Evolutionary conservation across 2,329 filamentous ascomycete species (phyloP), one percentile per base, ranked within the genome.

Genomic region (Alternaria alternata): DNA sequence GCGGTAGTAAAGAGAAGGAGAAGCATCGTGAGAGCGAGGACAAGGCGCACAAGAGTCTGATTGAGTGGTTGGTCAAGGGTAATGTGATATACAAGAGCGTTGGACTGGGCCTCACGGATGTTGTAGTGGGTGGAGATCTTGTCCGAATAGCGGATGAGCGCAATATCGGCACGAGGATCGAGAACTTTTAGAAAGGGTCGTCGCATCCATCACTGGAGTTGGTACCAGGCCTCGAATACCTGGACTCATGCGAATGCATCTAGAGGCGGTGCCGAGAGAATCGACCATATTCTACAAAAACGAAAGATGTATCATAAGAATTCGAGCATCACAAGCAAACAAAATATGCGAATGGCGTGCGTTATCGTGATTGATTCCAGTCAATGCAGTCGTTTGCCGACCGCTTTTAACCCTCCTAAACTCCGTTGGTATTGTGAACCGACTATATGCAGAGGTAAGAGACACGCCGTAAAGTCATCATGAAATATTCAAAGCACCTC

Each of bases 1-100:
- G 85, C 7, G 93, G 88, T 61, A 66, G 28, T 59, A 67, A 66
- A 9, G 68, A 67, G 18, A 73, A 73, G 38, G 65, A 57, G 4
- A 66, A 68, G 20, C 54, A 70, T 24, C 57, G 64, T 26, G 63
- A 71, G 6, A 61, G 59, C 1, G 68, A 72, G 18, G 63, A 79
- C 4, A 76, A 78, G 49, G 78, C 75, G 7, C 74, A 79, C 43
- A 70, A 74, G 28, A 74, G 74, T 9, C 54, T 90, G 64, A 79
- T 80, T 41, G 84, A 88, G 36, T 91, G 88, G 87, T 70, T 90
- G 51, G 82, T 85, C 61, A 81, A 80, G 47, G 89, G 89, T 0
- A 88, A 90, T 72, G 85, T 91, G 0, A 86, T 91, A 34, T 91
- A 89, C 71, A 91, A 91, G 82, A 86, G 86, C 65, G 88, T 91